Percentiles rank a stretch among this genome's conserved stretches.
Evolutionary conservation across 371 early-diverging fungal species (phyloP).

Genomic region (Lichtheimia ramosa): DNA sequence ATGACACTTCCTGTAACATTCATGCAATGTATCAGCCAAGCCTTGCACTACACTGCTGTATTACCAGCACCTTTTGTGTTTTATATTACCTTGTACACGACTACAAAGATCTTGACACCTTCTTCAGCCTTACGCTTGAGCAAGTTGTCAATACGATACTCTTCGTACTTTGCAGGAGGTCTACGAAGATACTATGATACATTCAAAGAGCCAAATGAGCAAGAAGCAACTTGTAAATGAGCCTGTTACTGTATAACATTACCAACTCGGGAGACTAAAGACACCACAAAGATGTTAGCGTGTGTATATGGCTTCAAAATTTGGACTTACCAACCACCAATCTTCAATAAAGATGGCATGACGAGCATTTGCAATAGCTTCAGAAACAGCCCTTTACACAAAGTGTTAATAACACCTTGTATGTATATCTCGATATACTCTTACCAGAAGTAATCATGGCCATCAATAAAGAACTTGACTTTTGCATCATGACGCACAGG

Average conservation of each 20-base stretch:
- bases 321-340: constrained; percentile 83
- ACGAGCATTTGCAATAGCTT: constrained; percentile 75
- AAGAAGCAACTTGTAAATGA: background rate
- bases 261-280: constrained; percentile 48
- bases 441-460: constrained; percentile 78
- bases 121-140: constrained; percentile 85
- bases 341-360: constrained; percentile 82
- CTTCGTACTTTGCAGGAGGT: constrained; percentile 69
- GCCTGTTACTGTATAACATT: constrained; percentile 5
- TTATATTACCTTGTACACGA: constrained; percentile 73
- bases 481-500: constrained; percentile 70
- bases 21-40: background rate
- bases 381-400: constrained; percentile 62
- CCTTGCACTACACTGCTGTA: too few species aligned
- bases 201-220: background rate
- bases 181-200: constrained; percentile 67
- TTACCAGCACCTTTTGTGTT: background rate
- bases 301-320: background rate
- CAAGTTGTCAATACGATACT: constrained; percentile 80
- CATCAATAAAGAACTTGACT: constrained; percentile 82
- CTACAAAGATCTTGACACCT: constrained; percentile 87
- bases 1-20: constrained; percentile 65
- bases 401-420: background rate
- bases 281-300: constrained; percentile 7
- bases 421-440: background rate